Evolutionary conservation across 306 rosid species (phyloP), one percentile per base, ranked within the genome.

Genomic region (Pueraria montana): DNA sequence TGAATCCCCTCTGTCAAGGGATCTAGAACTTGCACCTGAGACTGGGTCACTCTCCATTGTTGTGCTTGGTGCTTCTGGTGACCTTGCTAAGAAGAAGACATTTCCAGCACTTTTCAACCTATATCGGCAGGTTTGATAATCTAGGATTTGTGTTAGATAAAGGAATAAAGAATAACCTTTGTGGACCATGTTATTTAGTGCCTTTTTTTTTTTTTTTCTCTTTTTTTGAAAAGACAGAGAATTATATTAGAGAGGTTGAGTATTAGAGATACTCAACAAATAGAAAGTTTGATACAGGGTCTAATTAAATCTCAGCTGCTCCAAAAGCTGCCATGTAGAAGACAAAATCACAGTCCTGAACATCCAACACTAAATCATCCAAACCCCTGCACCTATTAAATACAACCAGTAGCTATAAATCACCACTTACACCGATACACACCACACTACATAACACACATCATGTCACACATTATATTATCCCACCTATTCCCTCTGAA

Each of bases 21-120:
- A 89, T 8, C 3, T 8, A 27, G 96, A 89, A 17, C 55, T 73
- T 87, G 89, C 72, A 43, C 86, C 76, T 53, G 99, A 92, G 83
- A 86, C 80, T 43, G 99, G 97, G 46, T 74, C 90, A 27, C 95
- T 96, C 63, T 89, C 98, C 68, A 92, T 96, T 34, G 49, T 94
- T 30, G 98, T 96, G 84, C 99, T 96, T 46, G 99, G 99, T 38
- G 98, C 99, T 55, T 96, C 98, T 14, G 98, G 99, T 70, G 99
- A 96, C 89, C 99, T 96, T 86, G 99, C 99, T 83, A 96, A 92
- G 85, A 96, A 94, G 92, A 96, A 96, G 91, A 96, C 99, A 45
- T 96, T 96, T 79, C 99, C 99, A 2, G 99, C 99, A 27, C 97
- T 96, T 18, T 96, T 88, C 84, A 77, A 91, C 85, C 95, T 96